A percentile compares a stretch with the other conserved stretches of the same genome.
These are phyloP conservation scores for Tylopilus felleus DNA, from an alignment of 768 basidiomycete genomes.

Conservation along the genomic window DNA sequence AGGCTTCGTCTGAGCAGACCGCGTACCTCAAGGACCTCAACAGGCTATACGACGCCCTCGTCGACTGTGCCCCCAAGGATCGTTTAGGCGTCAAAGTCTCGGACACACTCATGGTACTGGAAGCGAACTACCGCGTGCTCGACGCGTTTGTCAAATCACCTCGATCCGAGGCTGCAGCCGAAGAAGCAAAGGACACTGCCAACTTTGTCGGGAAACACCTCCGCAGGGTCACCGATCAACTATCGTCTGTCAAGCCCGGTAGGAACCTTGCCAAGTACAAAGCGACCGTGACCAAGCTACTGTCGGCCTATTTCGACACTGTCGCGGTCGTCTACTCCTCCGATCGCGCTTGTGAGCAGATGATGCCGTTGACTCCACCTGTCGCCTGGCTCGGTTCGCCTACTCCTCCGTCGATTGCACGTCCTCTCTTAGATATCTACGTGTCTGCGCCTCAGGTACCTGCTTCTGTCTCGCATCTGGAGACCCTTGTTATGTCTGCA, in stretches of 20 bases:
- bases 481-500: conserved; percentile 40
- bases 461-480: conserved; percentile 39
- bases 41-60: conserved; percentile 44
- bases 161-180: not conserved
- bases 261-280: conserved; percentile 17
- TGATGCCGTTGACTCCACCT: conserved; percentile 27
- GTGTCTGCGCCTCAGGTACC: conserved; percentile 37
- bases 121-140: conserved; percentile 39
- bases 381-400: conserved; percentile 33
- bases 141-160: conserved; percentile 10
- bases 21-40: conserved; percentile 55
- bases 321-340: conserved; percentile 1
- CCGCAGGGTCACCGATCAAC: not conserved
- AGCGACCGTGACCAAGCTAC: conserved; percentile 9
- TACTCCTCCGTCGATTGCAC: conserved; percentile 34
- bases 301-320: conserved; percentile 19
- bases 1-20: conserved; percentile 22
- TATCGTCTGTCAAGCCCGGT: conserved; percentile 12
- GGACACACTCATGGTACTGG: conserved; percentile 44
- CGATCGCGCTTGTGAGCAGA: not conserved
- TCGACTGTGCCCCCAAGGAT: conserved; percentile 35
- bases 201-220: conserved; percentile 29
- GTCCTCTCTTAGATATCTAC: conserved; percentile 46
- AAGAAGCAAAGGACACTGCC: conserved; percentile 13
- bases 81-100: conserved; percentile 32